These are phyloP conservation scores for Coemansia sp. DNA, from an alignment of 192 early-diverging fungal species.

Conservation along the genomic window DNA sequence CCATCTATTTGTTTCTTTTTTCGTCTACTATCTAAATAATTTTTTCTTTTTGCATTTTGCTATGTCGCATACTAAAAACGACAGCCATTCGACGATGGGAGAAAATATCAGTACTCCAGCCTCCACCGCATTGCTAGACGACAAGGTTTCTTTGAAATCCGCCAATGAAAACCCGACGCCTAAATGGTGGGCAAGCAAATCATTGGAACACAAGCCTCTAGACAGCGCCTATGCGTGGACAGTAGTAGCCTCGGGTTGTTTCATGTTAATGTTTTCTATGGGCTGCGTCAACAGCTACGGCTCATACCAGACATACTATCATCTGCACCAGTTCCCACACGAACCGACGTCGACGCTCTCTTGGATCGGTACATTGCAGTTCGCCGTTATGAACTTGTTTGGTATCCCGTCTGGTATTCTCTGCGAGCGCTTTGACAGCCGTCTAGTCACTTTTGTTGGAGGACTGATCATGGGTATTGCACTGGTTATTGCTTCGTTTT, in stretches of 20 bases:
- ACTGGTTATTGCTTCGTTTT: constrained; percentile 62
- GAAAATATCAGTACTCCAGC: neutral
- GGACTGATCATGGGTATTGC: constrained; percentile 58
- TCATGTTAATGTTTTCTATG: constrained; percentile 60
- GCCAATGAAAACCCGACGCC: neutral
- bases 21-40: neutral
- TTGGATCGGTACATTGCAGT: constrained; percentile 60
- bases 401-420: constrained; percentile 57
- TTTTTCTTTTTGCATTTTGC: neutral
- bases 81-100: constrained; percentile 11
- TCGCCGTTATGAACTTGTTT: constrained; percentile 55
- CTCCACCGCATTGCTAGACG: neutral
- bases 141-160: neutral
- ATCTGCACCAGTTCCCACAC: constrained; percentile 33
- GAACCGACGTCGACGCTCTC: constrained; percentile 55
- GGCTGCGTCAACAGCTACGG: constrained; percentile 64
- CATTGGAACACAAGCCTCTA: constrained; percentile 33
- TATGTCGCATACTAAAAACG: constrained; percentile 15
- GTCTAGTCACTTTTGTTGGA: constrained; percentile 56
- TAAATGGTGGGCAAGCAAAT: constrained; percentile 49
- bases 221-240: constrained; percentile 59
- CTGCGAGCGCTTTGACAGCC: constrained; percentile 59
- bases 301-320: constrained; percentile 57
- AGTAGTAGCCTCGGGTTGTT: constrained; percentile 57
- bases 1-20: neutral